Base-by-base conservation (phyloP, 192 early-diverging fungal species). In the Coemansia sp. region DNA sequence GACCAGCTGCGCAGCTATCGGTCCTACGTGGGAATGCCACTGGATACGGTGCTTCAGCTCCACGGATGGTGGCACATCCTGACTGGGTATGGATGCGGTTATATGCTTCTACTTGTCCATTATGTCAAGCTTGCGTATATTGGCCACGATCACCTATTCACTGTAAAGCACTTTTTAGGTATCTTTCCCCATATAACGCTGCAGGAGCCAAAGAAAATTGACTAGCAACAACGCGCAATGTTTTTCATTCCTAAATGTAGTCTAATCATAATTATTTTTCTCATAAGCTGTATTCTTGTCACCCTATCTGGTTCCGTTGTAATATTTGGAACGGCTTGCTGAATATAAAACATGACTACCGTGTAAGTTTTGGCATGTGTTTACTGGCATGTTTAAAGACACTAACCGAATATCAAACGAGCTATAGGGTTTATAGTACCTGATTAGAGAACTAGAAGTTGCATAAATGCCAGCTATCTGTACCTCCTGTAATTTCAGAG, bases 11-110 rank as follows among this genome's bases (percentile, higher is more conserved):
- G 87, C 34, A 62, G 59, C 10, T 38, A 76, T 38, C 68, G 89
- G 23, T 61, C 41, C 9, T 59, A 57, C 42, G 62, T 92, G 34
- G 84, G 83, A 1, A 76, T 71, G 23, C 74, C 75, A 15, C 45
- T 88, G 32, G 72, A 79, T 17, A 67, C 84, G 55, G 65, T 89
- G 9, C 76, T 84, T 40, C 81, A 88, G 74, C 79, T 88, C 32
- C 88, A 89, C 70, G 87, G 83, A 9, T 86, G 83, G 69, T 89
- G 88, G 88, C 88, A 89, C 66, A 83, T 89, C 57, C 67, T 73
- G 38, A 88, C 88, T 13, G 86, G 75, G 1, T 64, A 83, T 19
- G 84, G 85, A 11, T 81, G 76, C 69, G 45, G 45, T 33, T 75
- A 73, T 20, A 60, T 78, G 50, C 53, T 85, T n/a, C 66, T 83